phyloP scores from a whole-genome alignment of 2,329 filamentous ascomycete genomes.

The Hypoxylon sp. region DNA sequence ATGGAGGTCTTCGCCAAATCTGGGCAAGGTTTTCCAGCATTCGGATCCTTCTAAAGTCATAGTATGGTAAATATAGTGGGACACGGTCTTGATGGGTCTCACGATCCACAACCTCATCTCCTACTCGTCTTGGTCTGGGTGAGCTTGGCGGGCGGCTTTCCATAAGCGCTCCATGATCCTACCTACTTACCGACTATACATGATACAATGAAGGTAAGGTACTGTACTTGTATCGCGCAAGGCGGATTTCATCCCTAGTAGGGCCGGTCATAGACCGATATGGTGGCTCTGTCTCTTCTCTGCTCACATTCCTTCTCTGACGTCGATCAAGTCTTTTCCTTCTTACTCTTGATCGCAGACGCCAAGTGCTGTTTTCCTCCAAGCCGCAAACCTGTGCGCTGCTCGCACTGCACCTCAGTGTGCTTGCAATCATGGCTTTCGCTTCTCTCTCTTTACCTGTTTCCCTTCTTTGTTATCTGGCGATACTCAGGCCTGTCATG shows the following conservation, averaged over 20 bases:
- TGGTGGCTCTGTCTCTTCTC: constrained; percentile 22
- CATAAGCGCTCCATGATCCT: constrained; percentile 33
- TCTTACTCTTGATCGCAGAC: constrained; percentile 21
- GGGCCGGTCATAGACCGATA: constrained; percentile 21
- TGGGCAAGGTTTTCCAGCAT: constrained; percentile 29
- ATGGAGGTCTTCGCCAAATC: constrained; percentile 34
- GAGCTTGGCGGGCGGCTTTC: constrained; percentile 26
- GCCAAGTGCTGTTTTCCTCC: constrained; percentile 31
- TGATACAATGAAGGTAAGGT: constrained; percentile 32
- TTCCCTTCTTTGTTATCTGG: constrained; percentile 48
- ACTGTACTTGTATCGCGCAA: constrained; percentile 29
- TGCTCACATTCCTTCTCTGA: constrained; percentile 32
- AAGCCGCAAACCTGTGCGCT: constrained; percentile 27
- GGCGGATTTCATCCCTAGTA: constrained; percentile 32
- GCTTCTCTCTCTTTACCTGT: constrained; percentile 43
- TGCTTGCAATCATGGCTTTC: constrained; percentile 43
- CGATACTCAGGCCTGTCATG: constrained; percentile 35
- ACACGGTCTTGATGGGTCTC: constrained; percentile 27
- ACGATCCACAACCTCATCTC: constrained; percentile 42
- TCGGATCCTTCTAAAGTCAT: constrained; percentile 28
- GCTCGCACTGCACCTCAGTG: constrained; percentile 22
- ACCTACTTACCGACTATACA: constrained; percentile 14
- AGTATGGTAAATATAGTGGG: constrained; percentile 15
- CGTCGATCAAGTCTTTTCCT: constrained; percentile 27
- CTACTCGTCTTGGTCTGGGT: constrained; percentile 19